Evolutionary conservation across 1,284 basidiomycete genomes (phyloP).

Genomic region (Trichosporon ovoides): DNA sequence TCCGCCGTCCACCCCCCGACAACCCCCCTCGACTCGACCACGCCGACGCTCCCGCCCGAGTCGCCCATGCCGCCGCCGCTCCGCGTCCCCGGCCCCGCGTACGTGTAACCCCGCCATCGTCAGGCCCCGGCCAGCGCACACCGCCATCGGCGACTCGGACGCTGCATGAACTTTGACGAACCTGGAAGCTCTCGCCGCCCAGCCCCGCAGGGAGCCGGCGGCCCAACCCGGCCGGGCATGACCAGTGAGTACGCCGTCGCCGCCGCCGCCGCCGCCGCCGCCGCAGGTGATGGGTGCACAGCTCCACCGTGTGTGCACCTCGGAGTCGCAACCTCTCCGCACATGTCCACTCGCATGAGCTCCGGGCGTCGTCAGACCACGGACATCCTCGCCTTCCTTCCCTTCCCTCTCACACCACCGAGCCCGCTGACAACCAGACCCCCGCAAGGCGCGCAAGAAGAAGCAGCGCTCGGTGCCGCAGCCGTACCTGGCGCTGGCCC

Average conservation of each 20-base stretch:
- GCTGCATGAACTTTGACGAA: background rate
- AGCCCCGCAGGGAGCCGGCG: no score
- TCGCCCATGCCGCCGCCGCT: background rate
- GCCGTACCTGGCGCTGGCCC: constrained; percentile 43
- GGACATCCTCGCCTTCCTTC: no score
- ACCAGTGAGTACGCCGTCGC: background rate
- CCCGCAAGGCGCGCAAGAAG: constrained; percentile 26
- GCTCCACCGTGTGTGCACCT: no score
- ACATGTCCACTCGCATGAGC: background rate
- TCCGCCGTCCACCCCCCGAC: background rate
- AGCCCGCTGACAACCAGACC: background rate
- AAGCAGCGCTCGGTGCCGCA: constrained; percentile 26
- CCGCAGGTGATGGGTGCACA: no score
- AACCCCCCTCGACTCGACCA: background rate
- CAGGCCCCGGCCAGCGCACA: background rate
- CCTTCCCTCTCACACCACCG: no score
- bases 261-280: background rate
- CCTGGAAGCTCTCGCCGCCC: no score
- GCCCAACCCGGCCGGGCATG: background rate
- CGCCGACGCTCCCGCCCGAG: background rate
- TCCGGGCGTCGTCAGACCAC: background rate
- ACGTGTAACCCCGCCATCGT: background rate
- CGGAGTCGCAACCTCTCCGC: no score
- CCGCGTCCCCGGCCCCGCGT: background rate
- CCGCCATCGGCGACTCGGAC: background rate